These are phyloP conservation scores for Alternaria brassicicola DNA, from an alignment of 2,329 filamentous ascomycete genomes.

Conservation along the genomic window DNA sequence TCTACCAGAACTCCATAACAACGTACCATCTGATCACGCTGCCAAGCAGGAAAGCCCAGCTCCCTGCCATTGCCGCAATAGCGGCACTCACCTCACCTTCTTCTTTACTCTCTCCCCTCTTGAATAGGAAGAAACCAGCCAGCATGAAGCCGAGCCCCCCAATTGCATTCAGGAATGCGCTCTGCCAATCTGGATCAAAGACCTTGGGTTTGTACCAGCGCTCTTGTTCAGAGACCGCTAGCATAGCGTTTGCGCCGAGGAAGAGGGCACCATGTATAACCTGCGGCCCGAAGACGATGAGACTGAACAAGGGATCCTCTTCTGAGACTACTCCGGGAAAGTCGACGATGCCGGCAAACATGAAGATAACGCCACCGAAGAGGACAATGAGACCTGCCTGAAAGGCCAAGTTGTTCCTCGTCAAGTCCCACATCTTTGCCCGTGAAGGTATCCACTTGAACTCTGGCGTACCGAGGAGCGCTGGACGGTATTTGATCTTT, in stretches of 20 bases:
- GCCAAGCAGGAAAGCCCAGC: constrained; percentile 36
- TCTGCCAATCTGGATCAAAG: constrained; percentile 33
- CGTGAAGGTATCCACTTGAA: constrained; percentile 33
- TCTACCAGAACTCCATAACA: constrained; percentile 20
- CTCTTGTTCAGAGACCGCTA: constrained; percentile 34
- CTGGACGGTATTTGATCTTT: constrained; percentile 29
- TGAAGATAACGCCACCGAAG: constrained; percentile 39
- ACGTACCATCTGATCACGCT: constrained; percentile 35
- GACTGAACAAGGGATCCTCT: constrained; percentile 15
- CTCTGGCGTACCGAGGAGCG: constrained; percentile 30
- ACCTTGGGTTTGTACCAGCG: constrained; percentile 36
- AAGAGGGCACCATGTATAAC: constrained; percentile 35
- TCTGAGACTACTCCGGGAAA: constrained; percentile 33
- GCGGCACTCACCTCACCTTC: constrained; percentile 15
- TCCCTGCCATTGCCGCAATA: constrained; percentile 29
- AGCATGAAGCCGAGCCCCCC: constrained; percentile 40
- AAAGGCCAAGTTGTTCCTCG: constrained; percentile 29
- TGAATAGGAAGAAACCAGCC: constrained; percentile 32
- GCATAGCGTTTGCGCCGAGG: constrained; percentile 33
- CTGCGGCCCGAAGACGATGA: constrained; percentile 35
- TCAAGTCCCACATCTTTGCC: constrained; percentile 26
- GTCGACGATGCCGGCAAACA: constrained; percentile 38
- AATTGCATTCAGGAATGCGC: constrained; percentile 31
- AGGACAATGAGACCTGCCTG: constrained; percentile 39
- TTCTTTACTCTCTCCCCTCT: constrained; percentile 2